Evolutionary conservation across 257 asterid species (phyloP), one percentile per base, ranked within the genome.

Genomic region (Solanum habrochaites): DNA sequence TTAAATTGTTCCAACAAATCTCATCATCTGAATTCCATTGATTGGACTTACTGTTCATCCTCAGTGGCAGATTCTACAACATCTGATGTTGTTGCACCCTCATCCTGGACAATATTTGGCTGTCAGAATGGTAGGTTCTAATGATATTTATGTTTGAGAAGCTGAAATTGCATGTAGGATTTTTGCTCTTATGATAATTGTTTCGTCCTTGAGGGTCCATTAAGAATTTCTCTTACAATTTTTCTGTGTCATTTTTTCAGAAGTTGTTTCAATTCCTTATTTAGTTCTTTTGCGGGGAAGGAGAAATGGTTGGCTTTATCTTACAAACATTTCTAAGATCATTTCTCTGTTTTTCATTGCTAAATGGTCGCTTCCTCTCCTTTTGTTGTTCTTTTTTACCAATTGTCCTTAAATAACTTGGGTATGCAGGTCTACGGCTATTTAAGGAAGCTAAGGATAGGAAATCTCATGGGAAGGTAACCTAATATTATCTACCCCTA

Each of bases 91-190:
- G 88, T 96, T 88, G 99, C 99, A 32, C 98, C 98, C 43, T 95
- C 99, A 25, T 95, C 99, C 70, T 97, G 99, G 99, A 97, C 91
- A 89, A 94, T 96, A 29, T 97, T 97, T 92, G 99, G 99, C 88
- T 95, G 99, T 89, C 95, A 92, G 87, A 96, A 97, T 87, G 99
- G 99, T 97, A 94, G 71, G 91, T 78, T n/a, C 88, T 87, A 73
- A 85, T 82, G 78, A 88, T 85, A 40, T 83, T 70, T 83, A 88
- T 72, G 89, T 85, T 85, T 70, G 72, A 86, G 62, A 75, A 90
- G 81, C 88, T 85, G 58, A 52, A 49, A 49, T 49, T 81, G 20
- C 85, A 29, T 49, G 69, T 49, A 49, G 39, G 69, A 80, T 27
- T 47, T 80, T 80, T 29, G 8, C 85, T 47, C 83, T 78, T 27